Evolutionary conservation across 305 asterid species (phyloP).

Genomic region (Fraxinus platypoda): DNA sequence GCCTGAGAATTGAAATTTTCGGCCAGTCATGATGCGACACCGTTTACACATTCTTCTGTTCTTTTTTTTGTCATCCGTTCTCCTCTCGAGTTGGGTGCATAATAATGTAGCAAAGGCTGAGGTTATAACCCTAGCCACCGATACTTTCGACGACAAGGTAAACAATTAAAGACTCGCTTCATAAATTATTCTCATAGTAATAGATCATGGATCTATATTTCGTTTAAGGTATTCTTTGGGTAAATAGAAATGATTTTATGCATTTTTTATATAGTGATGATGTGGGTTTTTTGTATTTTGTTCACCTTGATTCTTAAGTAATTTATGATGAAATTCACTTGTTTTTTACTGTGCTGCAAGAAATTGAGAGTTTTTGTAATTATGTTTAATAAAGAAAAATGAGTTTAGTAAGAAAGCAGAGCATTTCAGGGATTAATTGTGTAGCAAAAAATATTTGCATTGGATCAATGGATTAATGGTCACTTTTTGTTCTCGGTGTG

Average conservation of each 20-base stretch:
- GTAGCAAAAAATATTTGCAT: not conserved
- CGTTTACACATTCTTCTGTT: constrained; percentile 21
- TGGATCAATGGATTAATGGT: not conserved
- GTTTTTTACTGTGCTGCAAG: not conserved
- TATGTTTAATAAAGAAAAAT: not conserved
- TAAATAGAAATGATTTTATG: not conserved
- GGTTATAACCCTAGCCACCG: constrained; percentile 73
- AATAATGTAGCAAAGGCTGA: constrained; percentile 52
- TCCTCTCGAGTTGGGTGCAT: constrained; percentile 33
- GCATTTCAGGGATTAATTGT: not conserved
- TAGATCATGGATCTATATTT: constrained; percentile 19
- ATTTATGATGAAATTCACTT: not conserved
- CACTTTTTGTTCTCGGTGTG: not conserved
- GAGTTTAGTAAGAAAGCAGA: not conserved
- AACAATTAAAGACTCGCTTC: not conserved
- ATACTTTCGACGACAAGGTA: constrained; percentile 85
- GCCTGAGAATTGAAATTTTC: not conserved
- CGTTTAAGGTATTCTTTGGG: not conserved
- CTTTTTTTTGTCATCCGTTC: constrained; percentile 30
- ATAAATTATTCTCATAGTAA: not conserved
- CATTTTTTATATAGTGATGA: not conserved
- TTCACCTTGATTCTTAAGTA: not conserved
- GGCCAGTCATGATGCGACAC: constrained; percentile 29
- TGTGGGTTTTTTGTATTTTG: not conserved
- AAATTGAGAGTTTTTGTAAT: not conserved